These are phyloP conservation scores for Talaromyces adpressus DNA, from an alignment of 495 filamentous ascomycete species.

Conservation along the genomic window DNA sequence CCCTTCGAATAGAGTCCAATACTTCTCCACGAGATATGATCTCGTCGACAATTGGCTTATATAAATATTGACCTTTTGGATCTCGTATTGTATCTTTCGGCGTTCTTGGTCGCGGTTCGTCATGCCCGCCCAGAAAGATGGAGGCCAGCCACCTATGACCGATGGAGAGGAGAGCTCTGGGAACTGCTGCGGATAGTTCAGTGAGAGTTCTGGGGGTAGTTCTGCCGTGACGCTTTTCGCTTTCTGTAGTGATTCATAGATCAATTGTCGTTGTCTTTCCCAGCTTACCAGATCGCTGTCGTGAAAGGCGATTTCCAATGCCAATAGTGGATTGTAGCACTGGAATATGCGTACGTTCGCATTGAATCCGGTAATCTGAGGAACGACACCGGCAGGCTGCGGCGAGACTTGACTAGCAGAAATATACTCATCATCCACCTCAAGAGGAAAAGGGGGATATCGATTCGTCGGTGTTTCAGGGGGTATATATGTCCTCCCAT, in stretches of 20 bases:
- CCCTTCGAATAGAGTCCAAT: constrained; percentile 57
- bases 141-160: constrained; percentile 6
- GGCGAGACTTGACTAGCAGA: constrained; percentile 51
- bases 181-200: constrained; percentile 22
- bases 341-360: constrained; percentile 64
- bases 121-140: constrained; percentile 11
- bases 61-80: constrained; percentile 80
- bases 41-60: constrained; percentile 66
- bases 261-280: constrained; percentile 57
- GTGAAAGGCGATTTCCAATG: constrained; percentile 68
- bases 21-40: constrained; percentile 77
- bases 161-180: neutral
- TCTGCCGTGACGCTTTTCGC: constrained; percentile 54
- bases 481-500: constrained; percentile 56
- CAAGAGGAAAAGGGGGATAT: constrained; percentile 73
- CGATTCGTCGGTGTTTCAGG: constrained; percentile 65
- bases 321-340: constrained; percentile 60
- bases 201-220: constrained; percentile 53
- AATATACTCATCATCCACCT: constrained; percentile 75
- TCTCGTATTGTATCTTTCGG: constrained; percentile 62
- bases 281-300: constrained; percentile 63
- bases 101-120: constrained; percentile 23
- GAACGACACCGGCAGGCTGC: constrained; percentile 56
- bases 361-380: constrained; percentile 68
- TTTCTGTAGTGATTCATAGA: constrained; percentile 53